These are phyloP conservation scores for Aurantiochytrium sp. DNA, from an alignment of 108 stramenopile genomes.

Conservation along the genomic window DNA sequence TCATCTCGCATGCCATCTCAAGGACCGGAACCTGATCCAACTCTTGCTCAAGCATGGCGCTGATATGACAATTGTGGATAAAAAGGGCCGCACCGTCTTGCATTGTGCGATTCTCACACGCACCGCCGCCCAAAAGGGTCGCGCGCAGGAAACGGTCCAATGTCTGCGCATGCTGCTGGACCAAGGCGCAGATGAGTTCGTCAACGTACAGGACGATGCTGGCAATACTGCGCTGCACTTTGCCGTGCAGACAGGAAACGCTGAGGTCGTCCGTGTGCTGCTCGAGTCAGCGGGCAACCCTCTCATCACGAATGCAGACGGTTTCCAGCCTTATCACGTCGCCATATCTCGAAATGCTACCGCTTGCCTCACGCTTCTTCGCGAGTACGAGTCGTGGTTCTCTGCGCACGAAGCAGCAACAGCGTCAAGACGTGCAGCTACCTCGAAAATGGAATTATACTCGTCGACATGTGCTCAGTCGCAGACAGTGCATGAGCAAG, in stretches of 20 bases:
- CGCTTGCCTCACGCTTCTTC: not conserved
- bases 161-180: not conserved
- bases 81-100: not conserved
- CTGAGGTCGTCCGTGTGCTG: not conserved
- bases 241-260: not conserved
- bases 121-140: not conserved
- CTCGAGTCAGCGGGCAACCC: not conserved
- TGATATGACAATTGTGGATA: not conserved
- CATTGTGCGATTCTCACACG: not conserved
- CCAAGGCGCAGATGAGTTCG: not conserved
- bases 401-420: not conserved
- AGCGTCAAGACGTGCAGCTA: not conserved
- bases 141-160: not conserved
- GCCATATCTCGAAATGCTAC: not conserved
- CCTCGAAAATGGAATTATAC: too few species aligned
- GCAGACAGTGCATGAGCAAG: too few species aligned
- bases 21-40: not conserved
- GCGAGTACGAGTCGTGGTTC: slow-evolving; percentile 2
- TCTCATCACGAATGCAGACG: not conserved
- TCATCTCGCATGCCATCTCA: not conserved
- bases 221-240: slow-evolving; percentile 12
- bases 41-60: not conserved
- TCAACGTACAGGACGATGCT: not conserved
- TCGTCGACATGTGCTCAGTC: too few species aligned
- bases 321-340: not conserved